These are phyloP conservation scores for Fusarium stilboides DNA, from an alignment of 2,329 filamentous ascomycete species.

Conservation along the genomic window DNA sequence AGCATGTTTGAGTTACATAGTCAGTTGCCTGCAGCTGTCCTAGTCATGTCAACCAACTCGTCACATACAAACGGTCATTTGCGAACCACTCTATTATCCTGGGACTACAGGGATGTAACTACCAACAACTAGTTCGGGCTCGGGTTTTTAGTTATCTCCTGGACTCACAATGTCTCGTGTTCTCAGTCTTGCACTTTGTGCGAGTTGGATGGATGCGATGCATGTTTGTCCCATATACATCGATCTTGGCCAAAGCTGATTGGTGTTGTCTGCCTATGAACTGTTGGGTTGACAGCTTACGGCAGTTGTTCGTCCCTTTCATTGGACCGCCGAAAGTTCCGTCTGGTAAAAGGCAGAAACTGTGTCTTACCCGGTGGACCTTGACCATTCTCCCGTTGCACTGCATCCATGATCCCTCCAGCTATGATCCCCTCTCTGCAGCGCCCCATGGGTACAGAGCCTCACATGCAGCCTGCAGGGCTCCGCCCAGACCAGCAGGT, in stretches of 20 bases:
- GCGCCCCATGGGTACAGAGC: constrained; percentile 45
- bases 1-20: constrained; percentile 15
- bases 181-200: constrained; percentile 19
- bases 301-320: constrained; percentile 34
- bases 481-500: constrained; percentile 32
- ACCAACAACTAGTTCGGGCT: constrained; percentile 14
- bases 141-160: not conserved
- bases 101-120: constrained; percentile 11
- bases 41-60: constrained; percentile 30
- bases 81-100: not conserved
- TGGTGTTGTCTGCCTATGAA: constrained; percentile 22
- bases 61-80: constrained; percentile 19
- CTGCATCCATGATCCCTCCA: constrained; percentile 44
- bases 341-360: constrained; percentile 23
- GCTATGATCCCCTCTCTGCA: constrained; percentile 30
- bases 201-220: constrained; percentile 12
- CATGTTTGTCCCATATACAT: constrained; percentile 20
- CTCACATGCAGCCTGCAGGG: constrained; percentile 48
- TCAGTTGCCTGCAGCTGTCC: constrained; percentile 22
- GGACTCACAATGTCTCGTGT: not conserved
- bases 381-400: constrained; percentile 40
- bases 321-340: constrained; percentile 29
- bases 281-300: constrained; percentile 33
- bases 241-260: constrained; percentile 39
- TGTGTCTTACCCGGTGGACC: constrained; percentile 32